phyloP scores from a whole-genome alignment of 306 rosid genomes.

The Malus asiatica region DNA sequence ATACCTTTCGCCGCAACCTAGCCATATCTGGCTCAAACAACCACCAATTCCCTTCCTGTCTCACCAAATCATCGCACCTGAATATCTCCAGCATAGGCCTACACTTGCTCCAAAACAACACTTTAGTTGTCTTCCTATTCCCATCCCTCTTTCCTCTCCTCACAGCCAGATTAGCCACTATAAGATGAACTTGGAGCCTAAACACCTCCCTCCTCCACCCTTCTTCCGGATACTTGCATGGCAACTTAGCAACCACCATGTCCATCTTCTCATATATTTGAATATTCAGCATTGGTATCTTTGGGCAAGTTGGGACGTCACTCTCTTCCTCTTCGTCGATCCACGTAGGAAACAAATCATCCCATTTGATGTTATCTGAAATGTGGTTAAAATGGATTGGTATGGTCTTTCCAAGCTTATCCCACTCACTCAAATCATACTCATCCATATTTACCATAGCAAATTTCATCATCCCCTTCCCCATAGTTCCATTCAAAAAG shows the following conservation, averaged over 20 bases:
- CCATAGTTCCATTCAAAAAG: conserved; percentile 32
- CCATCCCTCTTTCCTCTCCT: conserved; percentile 52
- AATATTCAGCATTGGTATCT: conserved; percentile 71
- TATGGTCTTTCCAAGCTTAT: conserved; percentile 16
- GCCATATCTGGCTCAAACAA: conserved; percentile 43
- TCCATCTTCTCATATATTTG: conserved; percentile 35
- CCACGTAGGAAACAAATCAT: conserved; percentile 83
- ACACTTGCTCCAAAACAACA: conserved; percentile 67
- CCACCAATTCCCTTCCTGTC: conserved; percentile 77
- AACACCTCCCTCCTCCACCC: conserved; percentile 77
- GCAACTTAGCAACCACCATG: conserved; percentile 61
- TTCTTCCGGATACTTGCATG: conserved; percentile 55
- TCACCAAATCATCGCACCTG: conserved; percentile 62
- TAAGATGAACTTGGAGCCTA: conserved; percentile 66
- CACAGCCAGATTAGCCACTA: conserved; percentile 57
- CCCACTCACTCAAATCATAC: conserved; percentile 52
- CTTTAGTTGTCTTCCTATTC: conserved; percentile 34
- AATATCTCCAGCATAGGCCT: conserved; percentile 88
- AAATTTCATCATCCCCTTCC: conserved; percentile 57
- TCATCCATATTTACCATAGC: conserved; percentile 76
- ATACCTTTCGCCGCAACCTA: conserved; percentile 52
- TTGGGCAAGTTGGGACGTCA: conserved; percentile 76
- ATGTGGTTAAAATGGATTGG: conserved; percentile 44
- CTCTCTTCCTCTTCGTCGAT: conserved; percentile 86
- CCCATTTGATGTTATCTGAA: conserved; percentile 66